These are phyloP conservation scores for Ambrosia hybrid DNA, from an alignment of 140 eudicot genomes.

Conservation along the genomic window DNA sequence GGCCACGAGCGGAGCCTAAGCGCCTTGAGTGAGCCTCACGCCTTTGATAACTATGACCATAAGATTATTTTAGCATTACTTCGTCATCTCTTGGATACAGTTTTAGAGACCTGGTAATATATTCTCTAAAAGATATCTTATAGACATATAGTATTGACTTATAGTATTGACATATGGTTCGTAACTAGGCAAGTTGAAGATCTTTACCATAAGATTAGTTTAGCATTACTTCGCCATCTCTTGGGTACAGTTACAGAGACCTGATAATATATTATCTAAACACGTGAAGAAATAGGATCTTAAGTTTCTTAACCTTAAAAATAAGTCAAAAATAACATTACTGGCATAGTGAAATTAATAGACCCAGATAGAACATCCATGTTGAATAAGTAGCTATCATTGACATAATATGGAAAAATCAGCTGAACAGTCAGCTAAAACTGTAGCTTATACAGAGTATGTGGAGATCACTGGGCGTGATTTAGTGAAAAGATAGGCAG, in stretches of 20 bases:
- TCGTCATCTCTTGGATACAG: too few species aligned
- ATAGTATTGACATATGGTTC: slow-evolving; percentile 1
- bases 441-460: too few species aligned
- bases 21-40: too few species aligned
- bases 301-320: not conserved
- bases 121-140: not conserved
- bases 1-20: too few species aligned
- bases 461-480: not conserved
- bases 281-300: not conserved
- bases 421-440: too few species aligned
- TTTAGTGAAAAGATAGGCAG: not conserved
- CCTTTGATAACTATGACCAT: too few species aligned
- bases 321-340: not conserved
- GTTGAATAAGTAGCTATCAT: not conserved
- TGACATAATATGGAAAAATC: not conserved
- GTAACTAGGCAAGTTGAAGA: not conserved
- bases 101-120: too few species aligned
- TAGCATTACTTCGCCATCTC: not conserved
- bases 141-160: too few species aligned
- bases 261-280: not conserved
- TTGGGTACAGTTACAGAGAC: slow-evolving; percentile 2
- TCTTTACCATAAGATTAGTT: not conserved
- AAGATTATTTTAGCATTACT: too few species aligned
- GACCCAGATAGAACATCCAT: not conserved
- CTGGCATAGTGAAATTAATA: not conserved